Percentiles rank a stretch among this genome's conserved stretches.
These are phyloP conservation scores for Lepidopterella palustris DNA, from an alignment of 495 filamentous ascomycete genomes.

Conservation along the genomic window DNA sequence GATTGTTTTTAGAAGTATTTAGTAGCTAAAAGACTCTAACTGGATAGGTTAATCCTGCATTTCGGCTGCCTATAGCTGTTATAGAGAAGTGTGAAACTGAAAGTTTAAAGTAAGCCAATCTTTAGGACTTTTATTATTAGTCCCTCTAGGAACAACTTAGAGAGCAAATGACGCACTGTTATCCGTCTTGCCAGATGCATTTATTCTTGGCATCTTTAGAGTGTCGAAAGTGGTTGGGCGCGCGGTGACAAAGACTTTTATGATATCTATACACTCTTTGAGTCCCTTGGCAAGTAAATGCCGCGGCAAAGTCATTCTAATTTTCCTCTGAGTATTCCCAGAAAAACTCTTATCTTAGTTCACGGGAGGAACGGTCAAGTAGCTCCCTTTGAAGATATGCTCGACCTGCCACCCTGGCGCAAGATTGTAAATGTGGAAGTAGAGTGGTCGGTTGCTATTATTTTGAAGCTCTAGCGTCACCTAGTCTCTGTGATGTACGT, in stretches of 20 bases:
- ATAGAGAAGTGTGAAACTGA: no score
- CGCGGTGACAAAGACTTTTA: not conserved
- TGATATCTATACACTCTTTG: not conserved
- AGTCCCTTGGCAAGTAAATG: not conserved
- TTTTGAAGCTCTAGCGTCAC: not conserved
- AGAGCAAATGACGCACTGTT: no score
- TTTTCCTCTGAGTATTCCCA: not conserved
- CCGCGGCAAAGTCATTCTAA: not conserved
- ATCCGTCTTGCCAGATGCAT: not conserved
- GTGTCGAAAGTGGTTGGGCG: not conserved
- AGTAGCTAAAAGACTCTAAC: no score
- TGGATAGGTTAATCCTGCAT: no score
- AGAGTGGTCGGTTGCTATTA: not conserved
- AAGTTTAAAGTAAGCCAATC: no score
- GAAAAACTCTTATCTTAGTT: not conserved
- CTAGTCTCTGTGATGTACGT: not conserved
- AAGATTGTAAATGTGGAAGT: not conserved
- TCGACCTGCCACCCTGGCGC: not conserved
- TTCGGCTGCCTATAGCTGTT: no score
- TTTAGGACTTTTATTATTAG: no score
- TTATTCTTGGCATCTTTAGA: not conserved
- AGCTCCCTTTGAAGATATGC: not conserved
- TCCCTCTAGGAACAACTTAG: no score
- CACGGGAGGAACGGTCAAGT: not conserved
- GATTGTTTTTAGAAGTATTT: no score